Percentiles rank a stretch among this genome's conserved stretches.
Evolutionary conservation across 1,284 basidiomycete species (phyloP).

Genomic region (Termitomyces sp.): DNA sequence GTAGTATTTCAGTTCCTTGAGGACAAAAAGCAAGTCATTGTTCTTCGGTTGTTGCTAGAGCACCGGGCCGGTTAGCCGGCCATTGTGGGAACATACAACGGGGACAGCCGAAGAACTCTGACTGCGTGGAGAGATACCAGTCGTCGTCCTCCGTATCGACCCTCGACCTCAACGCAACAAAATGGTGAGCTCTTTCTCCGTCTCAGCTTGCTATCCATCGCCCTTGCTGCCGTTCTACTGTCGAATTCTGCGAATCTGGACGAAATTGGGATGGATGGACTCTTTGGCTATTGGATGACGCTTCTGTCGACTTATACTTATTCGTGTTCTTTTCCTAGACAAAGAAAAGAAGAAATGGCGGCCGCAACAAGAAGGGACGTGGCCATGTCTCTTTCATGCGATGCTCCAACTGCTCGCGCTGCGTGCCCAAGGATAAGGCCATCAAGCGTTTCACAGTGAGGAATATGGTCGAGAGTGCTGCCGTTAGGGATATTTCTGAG

Average conservation of each 20-base stretch:
- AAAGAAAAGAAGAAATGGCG: constrained; percentile 98
- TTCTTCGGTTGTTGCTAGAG: neutral
- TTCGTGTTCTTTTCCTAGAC: constrained; percentile 56
- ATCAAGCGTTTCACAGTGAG: constrained; percentile 99
- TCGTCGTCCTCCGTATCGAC: constrained; percentile 33
- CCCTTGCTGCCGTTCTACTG: constrained; percentile 9
- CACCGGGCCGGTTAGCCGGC: neutral
- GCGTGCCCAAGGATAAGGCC: constrained; percentile 96
- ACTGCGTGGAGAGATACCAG: constrained; percentile 13
- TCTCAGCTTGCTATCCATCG: constrained; percentile 9
- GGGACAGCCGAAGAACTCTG: constrained; percentile 20
- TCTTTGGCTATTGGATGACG: constrained; percentile 31
- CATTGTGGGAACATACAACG: constrained; percentile 23
- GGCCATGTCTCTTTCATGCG: constrained; percentile 93
- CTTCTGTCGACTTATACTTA: constrained; percentile 9
- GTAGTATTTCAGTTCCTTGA: neutral
- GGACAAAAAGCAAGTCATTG: constrained; percentile 14
- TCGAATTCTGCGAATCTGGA: constrained; percentile 16
- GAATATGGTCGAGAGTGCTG: constrained; percentile 99
- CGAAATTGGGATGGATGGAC: constrained; percentile 32
- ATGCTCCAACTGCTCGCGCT: constrained; percentile 98
- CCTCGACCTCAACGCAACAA: constrained; percentile 31
- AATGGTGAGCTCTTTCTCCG: constrained; percentile 35
- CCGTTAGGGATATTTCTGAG: constrained; percentile 96
- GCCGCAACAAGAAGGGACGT: constrained; percentile 98